These are phyloP conservation scores for Colletotrichum chrysophilum DNA, from an alignment of 2,329 filamentous ascomycete genomes.

Conservation along the genomic window DNA sequence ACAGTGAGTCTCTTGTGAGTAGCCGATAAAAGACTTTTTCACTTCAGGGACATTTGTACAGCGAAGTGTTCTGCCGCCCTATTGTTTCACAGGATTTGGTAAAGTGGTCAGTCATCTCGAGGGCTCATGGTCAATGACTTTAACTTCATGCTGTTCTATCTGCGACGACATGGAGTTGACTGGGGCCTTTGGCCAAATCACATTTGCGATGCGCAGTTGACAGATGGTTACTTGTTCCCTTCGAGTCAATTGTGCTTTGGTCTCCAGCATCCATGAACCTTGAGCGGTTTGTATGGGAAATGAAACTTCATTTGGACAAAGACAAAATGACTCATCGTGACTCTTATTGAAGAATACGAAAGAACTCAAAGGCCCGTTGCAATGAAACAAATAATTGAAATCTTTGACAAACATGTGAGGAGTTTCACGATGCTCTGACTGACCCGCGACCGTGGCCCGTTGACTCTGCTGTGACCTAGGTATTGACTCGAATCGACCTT, in stretches of 20 bases:
- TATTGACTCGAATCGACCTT: not conserved
- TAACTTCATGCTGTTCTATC: not conserved
- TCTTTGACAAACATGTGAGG: not conserved
- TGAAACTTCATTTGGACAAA: not conserved
- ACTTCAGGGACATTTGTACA: not conserved
- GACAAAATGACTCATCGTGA: not conserved
- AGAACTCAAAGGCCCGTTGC: not conserved
- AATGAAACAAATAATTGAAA: not conserved
- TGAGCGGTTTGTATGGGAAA: not conserved
- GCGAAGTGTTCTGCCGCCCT: not conserved
- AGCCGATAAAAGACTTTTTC: not conserved
- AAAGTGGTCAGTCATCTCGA: not conserved
- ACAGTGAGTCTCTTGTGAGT: not conserved
- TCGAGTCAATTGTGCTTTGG: not conserved
- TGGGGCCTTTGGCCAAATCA: not conserved
- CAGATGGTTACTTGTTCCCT: not conserved
- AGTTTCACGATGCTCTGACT: not conserved
- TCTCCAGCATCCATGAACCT: not conserved
- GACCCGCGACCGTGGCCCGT: not conserved
- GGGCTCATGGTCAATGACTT: not conserved
- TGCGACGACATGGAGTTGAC: not conserved
- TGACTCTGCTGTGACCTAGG: not conserved
- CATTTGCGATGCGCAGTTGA: not conserved
- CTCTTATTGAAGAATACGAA: not conserved
- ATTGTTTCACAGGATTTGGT: not conserved